phyloP scores from a whole-genome alignment of 768 basidiomycete species.

The Naematelia encephala region DNA sequence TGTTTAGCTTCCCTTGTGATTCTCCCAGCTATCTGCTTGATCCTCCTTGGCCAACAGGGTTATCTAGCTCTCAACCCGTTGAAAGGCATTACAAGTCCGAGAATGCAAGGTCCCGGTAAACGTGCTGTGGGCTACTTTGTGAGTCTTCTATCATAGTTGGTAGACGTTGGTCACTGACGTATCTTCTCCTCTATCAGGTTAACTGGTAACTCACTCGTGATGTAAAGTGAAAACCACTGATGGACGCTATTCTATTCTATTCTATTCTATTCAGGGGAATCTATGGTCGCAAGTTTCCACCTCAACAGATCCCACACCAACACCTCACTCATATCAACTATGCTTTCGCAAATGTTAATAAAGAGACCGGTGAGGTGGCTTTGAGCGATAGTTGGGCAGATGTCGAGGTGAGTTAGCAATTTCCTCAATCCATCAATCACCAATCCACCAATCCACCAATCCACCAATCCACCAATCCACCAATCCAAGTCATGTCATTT shows the following conservation, averaged over 20 bases:
- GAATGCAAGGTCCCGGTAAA: too few species aligned
- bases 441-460: too few species aligned
- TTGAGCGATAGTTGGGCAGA: slow-evolving; percentile 93
- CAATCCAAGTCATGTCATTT: too few species aligned
- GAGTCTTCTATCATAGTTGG: slow-evolving; percentile 1
- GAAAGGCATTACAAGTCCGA: background rate
- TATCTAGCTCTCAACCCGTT: background rate
- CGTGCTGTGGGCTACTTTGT: slow-evolving; percentile 36
- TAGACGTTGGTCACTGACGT: background rate
- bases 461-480: too few species aligned
- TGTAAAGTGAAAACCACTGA: background rate
- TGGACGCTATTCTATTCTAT: background rate
- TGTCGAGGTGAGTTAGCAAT: slow-evolving; percentile 56
- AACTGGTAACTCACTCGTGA: slow-evolving; percentile 26
- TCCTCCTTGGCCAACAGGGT: background rate
- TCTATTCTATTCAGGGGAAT: too few species aligned
- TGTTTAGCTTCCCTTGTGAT: background rate
- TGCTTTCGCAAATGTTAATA: slow-evolving; percentile 83
- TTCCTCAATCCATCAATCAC: too few species aligned
- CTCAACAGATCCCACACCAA: slow-evolving; percentile 72
- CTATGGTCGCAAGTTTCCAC: slow-evolving; percentile 87
- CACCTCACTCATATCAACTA: slow-evolving; percentile 91
- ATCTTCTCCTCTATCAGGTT: slow-evolving; percentile 24
- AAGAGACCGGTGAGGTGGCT: slow-evolving; percentile 79
- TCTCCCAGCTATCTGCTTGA: background rate